phyloP scores from a whole-genome alignment of 2,329 filamentous ascomycete genomes.

The Cryphonectria naterciae region DNA sequence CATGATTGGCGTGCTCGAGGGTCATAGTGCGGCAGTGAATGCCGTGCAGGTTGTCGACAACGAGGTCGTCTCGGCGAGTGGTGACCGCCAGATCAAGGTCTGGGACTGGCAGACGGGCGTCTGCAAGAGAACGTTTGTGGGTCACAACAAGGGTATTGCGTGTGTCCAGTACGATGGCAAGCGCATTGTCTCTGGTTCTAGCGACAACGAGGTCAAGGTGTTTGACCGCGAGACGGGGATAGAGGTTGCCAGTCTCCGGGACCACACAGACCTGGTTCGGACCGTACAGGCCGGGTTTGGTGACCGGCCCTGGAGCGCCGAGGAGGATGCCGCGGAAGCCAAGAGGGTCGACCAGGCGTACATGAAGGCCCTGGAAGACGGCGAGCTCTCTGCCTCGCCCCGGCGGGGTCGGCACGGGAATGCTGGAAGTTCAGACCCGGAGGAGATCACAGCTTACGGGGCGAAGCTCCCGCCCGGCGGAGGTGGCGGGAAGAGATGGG shows the following conservation, averaged over 20 bases:
- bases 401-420: slow-evolving; percentile 56
- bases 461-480: slow-evolving; percentile 89
- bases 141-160: slow-evolving; percentile 93
- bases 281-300: slow-evolving; percentile 96
- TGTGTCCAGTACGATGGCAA: slow-evolving; percentile 96
- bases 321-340: slow-evolving; percentile 75
- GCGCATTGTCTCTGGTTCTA: slow-evolving; percentile 93
- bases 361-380: slow-evolving; percentile 62
- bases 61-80: slow-evolving; percentile 92
- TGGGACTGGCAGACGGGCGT: slow-evolving; percentile 86
- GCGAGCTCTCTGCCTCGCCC: slow-evolving; percentile 46
- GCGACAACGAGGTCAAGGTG: slow-evolving; percentile 93
- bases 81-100: slow-evolving; percentile 89
- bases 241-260: slow-evolving; percentile 84
- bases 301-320: slow-evolving; percentile 78
- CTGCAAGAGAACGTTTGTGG: slow-evolving; percentile 77
- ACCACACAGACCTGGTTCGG: slow-evolving; percentile 83
- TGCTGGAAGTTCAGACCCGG: slow-evolving; percentile 73
- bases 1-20: slow-evolving; percentile 77
- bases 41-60: slow-evolving; percentile 87
- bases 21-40: slow-evolving; percentile 91
- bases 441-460: slow-evolving; percentile 78
- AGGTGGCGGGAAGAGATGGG: slow-evolving; percentile 79
- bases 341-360: slow-evolving; percentile 74
- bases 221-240: slow-evolving; percentile 86